Conservation (phyloP, 139 green algal genomes). For the Tetradesmus lagerheimii region DNA sequence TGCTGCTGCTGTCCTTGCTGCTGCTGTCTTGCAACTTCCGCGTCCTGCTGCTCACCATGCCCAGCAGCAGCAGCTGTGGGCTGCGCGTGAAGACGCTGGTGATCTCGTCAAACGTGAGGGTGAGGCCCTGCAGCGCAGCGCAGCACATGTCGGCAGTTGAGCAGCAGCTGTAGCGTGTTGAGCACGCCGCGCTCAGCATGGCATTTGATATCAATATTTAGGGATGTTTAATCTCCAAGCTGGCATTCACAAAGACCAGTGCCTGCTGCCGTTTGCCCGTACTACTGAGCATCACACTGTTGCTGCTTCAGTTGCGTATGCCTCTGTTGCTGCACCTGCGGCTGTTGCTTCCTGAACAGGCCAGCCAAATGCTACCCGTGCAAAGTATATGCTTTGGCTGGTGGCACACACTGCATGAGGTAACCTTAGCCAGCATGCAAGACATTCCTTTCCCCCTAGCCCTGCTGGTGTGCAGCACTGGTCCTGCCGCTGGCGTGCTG, state of each 20-base stretch:
- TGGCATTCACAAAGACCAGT: no score
- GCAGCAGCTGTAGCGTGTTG: background rate
- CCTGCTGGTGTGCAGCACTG: no score
- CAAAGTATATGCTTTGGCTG: no score
- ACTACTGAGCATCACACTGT: background rate
- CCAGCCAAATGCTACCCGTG: no score
- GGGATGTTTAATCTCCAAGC: no score
- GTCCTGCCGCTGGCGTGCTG: no score
- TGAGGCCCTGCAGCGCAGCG: conserved; percentile 50
- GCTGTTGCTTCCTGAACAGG: no score
- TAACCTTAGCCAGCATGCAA: no score
- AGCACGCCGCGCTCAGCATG: background rate
- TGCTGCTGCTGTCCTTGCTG: background rate
- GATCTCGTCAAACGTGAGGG: conserved; percentile 74
- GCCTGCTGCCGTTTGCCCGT: no score
- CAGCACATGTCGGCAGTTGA: conserved; percentile 37
- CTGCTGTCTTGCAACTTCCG: background rate
- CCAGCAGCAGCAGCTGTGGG: conserved; percentile 68
- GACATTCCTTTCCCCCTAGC: no score
- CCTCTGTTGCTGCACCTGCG: background rate
- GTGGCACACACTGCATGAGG: no score
- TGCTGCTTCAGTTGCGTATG: background rate
- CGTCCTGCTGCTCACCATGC: conserved; percentile 59
- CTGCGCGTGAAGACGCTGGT: conserved; percentile 64
- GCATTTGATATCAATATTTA: no score